These are phyloP conservation scores for Moringa oleifera DNA, from an alignment of 345 rosid genomes.

Conservation along the genomic window DNA sequence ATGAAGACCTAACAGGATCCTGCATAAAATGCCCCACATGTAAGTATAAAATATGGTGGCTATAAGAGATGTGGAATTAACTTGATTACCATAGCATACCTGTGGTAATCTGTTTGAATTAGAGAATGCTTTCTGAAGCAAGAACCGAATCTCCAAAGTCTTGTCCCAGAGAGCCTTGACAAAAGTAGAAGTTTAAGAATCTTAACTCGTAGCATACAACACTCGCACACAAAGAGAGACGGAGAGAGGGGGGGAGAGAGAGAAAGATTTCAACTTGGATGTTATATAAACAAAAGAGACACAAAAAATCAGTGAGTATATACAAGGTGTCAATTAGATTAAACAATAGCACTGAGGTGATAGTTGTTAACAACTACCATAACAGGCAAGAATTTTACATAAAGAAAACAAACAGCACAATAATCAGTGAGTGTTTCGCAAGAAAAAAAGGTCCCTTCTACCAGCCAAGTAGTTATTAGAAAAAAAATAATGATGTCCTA, in stretches of 20 bases:
- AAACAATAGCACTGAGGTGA: no score
- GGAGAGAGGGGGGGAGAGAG: neutral
- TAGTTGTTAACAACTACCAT: no score
- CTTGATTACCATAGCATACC: slow-evolving; percentile 32
- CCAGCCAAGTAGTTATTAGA: neutral
- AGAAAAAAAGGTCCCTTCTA: no score
- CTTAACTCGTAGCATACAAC: neutral
- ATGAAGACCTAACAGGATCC: slow-evolving; percentile 63
- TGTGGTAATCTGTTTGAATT: slow-evolving; percentile 73
- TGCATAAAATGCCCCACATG: slow-evolving; percentile 23
- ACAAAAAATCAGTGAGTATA: no score
- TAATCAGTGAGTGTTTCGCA: no score
- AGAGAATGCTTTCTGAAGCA: slow-evolving; percentile 80
- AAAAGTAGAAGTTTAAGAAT: slow-evolving; percentile 11
- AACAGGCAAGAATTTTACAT: no score
- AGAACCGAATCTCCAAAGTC: slow-evolving; percentile 72
- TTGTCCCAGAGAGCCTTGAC: slow-evolving; percentile 78
- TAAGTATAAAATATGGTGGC: slow-evolving; percentile 5
- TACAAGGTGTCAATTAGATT: no score
- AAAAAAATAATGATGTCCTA: slow-evolving; percentile 9
- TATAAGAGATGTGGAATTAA: neutral
- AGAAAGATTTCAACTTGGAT: neutral
- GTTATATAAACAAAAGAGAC: no score
- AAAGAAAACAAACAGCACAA: no score
- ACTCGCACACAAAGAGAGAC: neutral